Evolutionary conservation across 1,284 basidiomycete genomes (phyloP), one percentile per base, ranked within the genome.

Genomic region (Xerocomus minutiporus): DNA sequence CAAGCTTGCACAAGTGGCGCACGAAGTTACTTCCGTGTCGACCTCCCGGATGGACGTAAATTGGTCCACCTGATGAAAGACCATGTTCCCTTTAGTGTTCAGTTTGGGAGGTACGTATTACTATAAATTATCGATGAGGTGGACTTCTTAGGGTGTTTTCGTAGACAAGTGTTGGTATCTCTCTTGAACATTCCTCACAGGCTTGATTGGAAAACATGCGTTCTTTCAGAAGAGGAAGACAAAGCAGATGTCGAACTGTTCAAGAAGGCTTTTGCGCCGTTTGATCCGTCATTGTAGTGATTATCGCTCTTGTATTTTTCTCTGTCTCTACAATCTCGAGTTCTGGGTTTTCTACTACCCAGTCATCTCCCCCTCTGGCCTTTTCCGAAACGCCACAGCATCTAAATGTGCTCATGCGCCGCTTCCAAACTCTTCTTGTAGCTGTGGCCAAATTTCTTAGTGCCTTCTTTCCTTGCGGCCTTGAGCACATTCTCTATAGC

Each of bases 161-260:
- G 23, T 64, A 95, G 93, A 68, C 83, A 88, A 69, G 88, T 91
- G 5, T 66, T 97, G 40, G 88, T 87, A 2, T 75, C 80, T 36
- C 67, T 97, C 23, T 68, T 97, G 47, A 83, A 78, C 8, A 79
- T 84, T 53, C 83, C 84, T 1, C 83, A 93, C 42, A 79, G 94
- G 45, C 74, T 87, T 46, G 93, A 97, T 65, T 97, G 94, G 94
- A 95, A 93, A 68, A 81, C 79, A 2, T 97, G 95, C 65, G 74
- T 80, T 61, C 79, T 90, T 57, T 74, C 83, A 5, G 89, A 92
- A 46, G 85, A 85, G 23, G 89, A 93, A 61, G 93, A 97, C 63
- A 86, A 75, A 63, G 80, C 79, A 23, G 93, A 96, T 67, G 88
- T 83, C 4, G 73, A 82, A 50, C 80, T 81, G 52, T 95, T 97